Evolutionary conservation across 1,139 yeast species (phyloP).

Genomic region (Sugiyamaella grinbergsii): DNA sequence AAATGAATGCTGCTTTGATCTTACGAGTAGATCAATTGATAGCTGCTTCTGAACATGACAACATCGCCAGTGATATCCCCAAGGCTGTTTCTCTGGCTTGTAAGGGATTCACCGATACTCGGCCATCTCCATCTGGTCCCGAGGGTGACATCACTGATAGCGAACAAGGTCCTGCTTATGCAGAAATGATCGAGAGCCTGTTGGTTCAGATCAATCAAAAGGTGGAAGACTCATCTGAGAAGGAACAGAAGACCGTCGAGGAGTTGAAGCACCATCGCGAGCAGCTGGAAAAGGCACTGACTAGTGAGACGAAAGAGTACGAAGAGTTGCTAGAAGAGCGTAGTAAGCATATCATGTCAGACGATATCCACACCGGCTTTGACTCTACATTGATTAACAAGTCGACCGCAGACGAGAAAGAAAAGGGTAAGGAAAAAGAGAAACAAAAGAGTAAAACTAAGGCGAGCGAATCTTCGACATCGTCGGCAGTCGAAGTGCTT

Average conservation of each 20-base stretch:
- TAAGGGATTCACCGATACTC: constrained; percentile 34
- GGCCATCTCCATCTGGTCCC: constrained; percentile 53
- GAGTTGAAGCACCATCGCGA: constrained; percentile 41
- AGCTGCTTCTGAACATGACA: constrained; percentile 34
- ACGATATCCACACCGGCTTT: constrained; percentile 92
- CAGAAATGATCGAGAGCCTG: constrained; percentile 91
- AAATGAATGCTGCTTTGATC: constrained; percentile 77
- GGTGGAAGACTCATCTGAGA: constrained; percentile 41
- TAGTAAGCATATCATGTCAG: constrained; percentile 75
- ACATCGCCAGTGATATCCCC: constrained; percentile 45
- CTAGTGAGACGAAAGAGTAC: constrained; percentile 67
- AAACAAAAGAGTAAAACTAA: background rate
- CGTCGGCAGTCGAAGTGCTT: constrained; percentile 44
- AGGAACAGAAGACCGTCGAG: constrained; percentile 31
- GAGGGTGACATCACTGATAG: constrained; percentile 13
- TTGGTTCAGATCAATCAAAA: constrained; percentile 65
- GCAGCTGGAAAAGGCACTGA: constrained; percentile 44
- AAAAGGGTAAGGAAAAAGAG: background rate
- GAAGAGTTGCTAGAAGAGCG: constrained; percentile 71
- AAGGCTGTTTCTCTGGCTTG: constrained; percentile 34
- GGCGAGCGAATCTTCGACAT: background rate
- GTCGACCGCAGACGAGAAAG: constrained; percentile 33
- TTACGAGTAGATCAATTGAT: constrained; percentile 69
- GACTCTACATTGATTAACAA: constrained; percentile 80
- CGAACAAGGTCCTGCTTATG: constrained; percentile 73